Conservation (phyloP, 2,329 filamentous ascomycete genomes). For the Exophiala bonariae region DNA sequence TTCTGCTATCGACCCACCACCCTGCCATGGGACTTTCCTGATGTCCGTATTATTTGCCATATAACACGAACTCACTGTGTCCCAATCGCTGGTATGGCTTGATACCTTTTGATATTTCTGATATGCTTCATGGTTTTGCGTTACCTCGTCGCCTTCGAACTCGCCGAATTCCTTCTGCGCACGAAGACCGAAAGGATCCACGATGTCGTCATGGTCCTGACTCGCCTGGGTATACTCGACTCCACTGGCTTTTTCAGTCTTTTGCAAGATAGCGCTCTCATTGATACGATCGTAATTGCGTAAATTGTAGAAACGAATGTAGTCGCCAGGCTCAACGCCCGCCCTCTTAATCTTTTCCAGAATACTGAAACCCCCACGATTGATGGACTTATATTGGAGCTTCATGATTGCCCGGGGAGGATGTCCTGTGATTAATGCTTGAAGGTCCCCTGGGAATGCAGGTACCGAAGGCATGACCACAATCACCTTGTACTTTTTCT, state of each 20-base stretch:
- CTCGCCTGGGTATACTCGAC: conserved; percentile 45
- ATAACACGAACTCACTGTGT: conserved; percentile 76
- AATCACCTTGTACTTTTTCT: conserved; percentile 70
- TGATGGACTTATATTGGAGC: conserved; percentile 79
- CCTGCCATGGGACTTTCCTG: conserved; percentile 60
- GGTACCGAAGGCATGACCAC: conserved; percentile 78
- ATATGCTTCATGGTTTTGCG: conserved; percentile 43
- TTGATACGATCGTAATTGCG: conserved; percentile 84
- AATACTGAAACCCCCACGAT: conserved; percentile 73
- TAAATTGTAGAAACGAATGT: conserved; percentile 82
- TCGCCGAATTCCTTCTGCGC: conserved; percentile 22
- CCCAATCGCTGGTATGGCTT: conserved; percentile 62
- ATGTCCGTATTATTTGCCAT: conserved; percentile 77
- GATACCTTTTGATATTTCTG: conserved; percentile 72
- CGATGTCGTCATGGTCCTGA: conserved; percentile 43
- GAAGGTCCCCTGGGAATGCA: conserved; percentile 77
- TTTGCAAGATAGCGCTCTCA: conserved; percentile 34
- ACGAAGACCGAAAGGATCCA: conserved; percentile 41
- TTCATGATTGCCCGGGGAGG: conserved; percentile 84
- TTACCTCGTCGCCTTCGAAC: conserved; percentile 14
- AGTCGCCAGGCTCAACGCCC: conserved; percentile 68
- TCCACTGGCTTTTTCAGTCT: conserved; percentile 41
- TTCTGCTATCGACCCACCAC: conserved; percentile 52
- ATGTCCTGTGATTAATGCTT: conserved; percentile 71
- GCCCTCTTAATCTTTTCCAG: conserved; percentile 66